Conservation (phyloP, 176 grass and related monocot species). For the Oryza rufipogon region DNA sequence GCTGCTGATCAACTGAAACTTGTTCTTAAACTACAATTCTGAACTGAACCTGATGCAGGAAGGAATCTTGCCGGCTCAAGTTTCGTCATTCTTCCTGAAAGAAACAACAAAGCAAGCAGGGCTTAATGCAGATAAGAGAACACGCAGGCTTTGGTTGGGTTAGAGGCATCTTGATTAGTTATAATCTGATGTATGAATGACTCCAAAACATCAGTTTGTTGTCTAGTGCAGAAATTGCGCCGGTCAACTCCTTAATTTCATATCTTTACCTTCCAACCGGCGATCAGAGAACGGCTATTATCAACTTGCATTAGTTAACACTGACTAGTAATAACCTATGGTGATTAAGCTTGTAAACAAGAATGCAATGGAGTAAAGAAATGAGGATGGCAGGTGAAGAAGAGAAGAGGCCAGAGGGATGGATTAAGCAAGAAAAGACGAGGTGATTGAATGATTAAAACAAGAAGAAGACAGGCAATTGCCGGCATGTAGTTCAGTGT, state of each 20-base stretch:
- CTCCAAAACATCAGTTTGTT: slow-evolving; percentile 1
- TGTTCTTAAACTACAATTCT: background rate
- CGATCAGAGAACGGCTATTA: background rate
- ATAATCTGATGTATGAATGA: background rate
- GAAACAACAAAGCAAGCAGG: background rate
- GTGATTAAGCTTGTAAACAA: background rate
- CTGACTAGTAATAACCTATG: background rate
- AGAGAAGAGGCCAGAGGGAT: background rate
- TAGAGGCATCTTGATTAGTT: background rate
- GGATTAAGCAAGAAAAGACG: background rate
- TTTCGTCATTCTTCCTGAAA: slow-evolving; percentile 4
- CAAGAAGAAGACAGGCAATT: background rate
- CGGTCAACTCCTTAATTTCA: slow-evolving; percentile 19
- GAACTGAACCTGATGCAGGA: background rate
- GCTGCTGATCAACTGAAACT: background rate
- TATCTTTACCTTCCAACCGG: slow-evolving; percentile 13
- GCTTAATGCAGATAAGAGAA: background rate
- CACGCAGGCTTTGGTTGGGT: slow-evolving; percentile 23
- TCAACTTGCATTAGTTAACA: background rate
- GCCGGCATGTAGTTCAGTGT: background rate
- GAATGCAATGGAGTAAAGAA: background rate
- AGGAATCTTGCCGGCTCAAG: slow-evolving; percentile 12
- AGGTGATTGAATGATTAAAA: background rate
- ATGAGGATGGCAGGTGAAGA: background rate
- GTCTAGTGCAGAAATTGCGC: slow-evolving; percentile 1